Evolutionary conservation across 495 filamentous ascomycete genomes (phyloP).

Genomic region (Aspergillus panamensis): DNA sequence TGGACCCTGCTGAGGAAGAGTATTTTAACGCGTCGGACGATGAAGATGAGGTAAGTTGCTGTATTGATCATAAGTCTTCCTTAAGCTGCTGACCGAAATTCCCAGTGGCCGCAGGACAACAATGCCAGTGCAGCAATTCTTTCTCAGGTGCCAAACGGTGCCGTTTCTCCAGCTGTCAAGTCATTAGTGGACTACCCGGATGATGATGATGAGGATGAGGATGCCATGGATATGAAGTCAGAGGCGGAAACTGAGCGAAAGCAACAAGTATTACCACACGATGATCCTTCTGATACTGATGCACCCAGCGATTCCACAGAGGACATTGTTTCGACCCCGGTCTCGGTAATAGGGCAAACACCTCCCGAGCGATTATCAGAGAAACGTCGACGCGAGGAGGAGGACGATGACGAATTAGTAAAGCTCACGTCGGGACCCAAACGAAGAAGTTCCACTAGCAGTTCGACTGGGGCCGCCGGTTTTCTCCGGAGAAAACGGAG

Average conservation of each 20-base stretch:
- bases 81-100: conserved; percentile 17
- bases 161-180: conserved; percentile 57
- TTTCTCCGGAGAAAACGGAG: conserved; percentile 42
- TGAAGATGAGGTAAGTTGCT: conserved; percentile 65
- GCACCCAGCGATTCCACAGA: conserved; percentile 22
- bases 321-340: conserved; percentile 29
- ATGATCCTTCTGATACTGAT: conserved; percentile 18
- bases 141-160: conserved; percentile 33
- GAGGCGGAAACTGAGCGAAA: conserved; percentile 26
- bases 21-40: conserved; percentile 93
- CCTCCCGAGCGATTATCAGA: conserved; percentile 78
- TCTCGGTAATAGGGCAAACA: conserved; percentile 34
- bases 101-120: conserved; percentile 37
- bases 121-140: conserved; percentile 23
- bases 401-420: conserved; percentile 75
- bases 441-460: conserved; percentile 53
- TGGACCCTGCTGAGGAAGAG: conserved; percentile 84
- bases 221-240: conserved; percentile 50
- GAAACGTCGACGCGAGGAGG: conserved; percentile 86
- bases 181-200: conserved; percentile 89
- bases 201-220: conserved; percentile 75
- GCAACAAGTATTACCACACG: conserved; percentile 10
- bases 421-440: conserved; percentile 67
- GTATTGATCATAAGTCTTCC: background rate
- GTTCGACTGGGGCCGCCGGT: conserved; percentile 33